These are phyloP conservation scores for Phytophthora rubi DNA, from an alignment of 352 stramenopile species.

Conservation along the genomic window DNA sequence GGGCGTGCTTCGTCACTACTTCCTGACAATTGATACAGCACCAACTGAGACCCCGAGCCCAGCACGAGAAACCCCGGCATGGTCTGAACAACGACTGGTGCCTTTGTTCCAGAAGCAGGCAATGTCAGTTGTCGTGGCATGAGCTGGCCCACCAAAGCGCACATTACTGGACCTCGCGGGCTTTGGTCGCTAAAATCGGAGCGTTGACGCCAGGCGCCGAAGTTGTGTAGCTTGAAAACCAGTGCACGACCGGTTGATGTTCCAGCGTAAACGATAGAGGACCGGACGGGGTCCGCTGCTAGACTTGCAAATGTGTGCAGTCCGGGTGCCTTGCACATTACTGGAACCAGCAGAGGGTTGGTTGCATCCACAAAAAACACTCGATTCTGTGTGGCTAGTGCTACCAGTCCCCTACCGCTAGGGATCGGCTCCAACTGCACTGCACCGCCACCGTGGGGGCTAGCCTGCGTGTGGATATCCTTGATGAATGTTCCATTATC, in stretches of 20 bases:
- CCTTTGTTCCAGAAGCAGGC: not conserved
- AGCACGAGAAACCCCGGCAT: conserved; percentile 39
- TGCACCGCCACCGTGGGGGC: not conserved
- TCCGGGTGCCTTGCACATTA: conserved; percentile 25
- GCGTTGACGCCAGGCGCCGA: conserved; percentile 23
- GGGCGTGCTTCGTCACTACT: conserved; percentile 27
- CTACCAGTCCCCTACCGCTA: conserved; percentile 31
- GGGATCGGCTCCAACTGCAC: conserved; percentile 28
- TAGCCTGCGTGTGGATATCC: conserved; percentile 12
- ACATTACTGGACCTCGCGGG: conserved; percentile 13
- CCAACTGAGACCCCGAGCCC: conserved; percentile 16
- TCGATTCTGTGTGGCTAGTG: conserved; percentile 23
- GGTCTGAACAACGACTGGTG: conserved; percentile 21
- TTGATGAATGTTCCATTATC: conserved; percentile 31
- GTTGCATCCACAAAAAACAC: conserved; percentile 33
- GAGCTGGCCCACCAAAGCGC: conserved; percentile 34
- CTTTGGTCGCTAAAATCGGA: conserved; percentile 7
- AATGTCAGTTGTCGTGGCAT: conserved; percentile 8
- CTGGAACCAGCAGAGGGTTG: conserved; percentile 9
- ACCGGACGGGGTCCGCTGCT: conserved; percentile 22
- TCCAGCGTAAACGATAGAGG: conserved; percentile 31
- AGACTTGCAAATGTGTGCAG: conserved; percentile 32
- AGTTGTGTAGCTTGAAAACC: conserved; percentile 39
- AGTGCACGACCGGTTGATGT: conserved; percentile 31
- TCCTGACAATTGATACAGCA: conserved; percentile 35